Evolutionary conservation across 2,329 filamentous ascomycete genomes (phyloP).

Genomic region (Colletotrichum sojae): DNA sequence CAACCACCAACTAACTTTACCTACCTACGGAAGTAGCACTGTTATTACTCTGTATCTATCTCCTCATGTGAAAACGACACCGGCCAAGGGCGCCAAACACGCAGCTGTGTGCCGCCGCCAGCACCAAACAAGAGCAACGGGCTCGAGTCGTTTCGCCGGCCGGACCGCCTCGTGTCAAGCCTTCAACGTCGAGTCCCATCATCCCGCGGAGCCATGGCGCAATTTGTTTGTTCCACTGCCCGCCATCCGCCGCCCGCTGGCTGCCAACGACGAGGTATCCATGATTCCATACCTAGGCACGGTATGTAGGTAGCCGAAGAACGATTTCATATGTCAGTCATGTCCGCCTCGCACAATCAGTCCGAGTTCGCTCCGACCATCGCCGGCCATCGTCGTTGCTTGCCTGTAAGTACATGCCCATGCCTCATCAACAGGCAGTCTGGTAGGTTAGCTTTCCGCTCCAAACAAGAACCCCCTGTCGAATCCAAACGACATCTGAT

Average conservation of each 20-base stretch:
- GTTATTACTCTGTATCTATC: background rate
- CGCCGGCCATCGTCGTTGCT: no score
- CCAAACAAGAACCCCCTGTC: slow-evolving; percentile 25
- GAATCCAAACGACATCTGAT: slow-evolving; percentile 28
- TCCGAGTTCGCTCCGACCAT: no score
- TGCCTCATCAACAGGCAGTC: no score
- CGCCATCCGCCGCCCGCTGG: background rate
- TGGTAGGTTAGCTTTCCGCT: slow-evolving; percentile 1
- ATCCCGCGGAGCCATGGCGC: slow-evolving; percentile 37
- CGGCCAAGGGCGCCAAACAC: background rate
- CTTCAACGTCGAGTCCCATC: slow-evolving; percentile 27
- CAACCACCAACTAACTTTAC: no score
- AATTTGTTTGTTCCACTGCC: slow-evolving; percentile 9
- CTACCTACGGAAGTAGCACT: background rate
- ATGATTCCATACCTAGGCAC: no score
- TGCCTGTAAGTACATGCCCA: no score
- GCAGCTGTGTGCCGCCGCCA: slow-evolving; percentile 20
- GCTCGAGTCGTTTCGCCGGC: slow-evolving; percentile 3
- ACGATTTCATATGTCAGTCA: no score
- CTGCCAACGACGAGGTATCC: background rate
- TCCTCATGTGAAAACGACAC: slow-evolving; percentile 30
- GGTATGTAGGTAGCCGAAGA: no score
- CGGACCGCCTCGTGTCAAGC: slow-evolving; percentile 13
- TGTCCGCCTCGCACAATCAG: no score
- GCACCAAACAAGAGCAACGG: slow-evolving; percentile 2